Percentiles rank a stretch among this genome's conserved stretches.
phyloP scores from a whole-genome alignment of 768 basidiomycete species.

The Wakefieldia striispora region DNA sequence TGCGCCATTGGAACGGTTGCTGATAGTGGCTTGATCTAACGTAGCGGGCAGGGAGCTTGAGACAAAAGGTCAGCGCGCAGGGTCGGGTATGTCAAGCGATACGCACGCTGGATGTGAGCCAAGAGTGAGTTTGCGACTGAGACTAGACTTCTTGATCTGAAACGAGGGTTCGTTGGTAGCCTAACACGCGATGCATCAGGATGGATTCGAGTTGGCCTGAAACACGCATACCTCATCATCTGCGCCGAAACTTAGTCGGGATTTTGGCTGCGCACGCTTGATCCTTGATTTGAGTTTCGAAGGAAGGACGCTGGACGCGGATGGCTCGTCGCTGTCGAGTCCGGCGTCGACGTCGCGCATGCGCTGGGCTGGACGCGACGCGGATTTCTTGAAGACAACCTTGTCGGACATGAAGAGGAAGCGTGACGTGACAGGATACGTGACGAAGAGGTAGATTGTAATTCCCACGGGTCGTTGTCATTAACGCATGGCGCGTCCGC shows the following conservation, averaged over 20 bases:
- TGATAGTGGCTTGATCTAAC: constrained; percentile 56
- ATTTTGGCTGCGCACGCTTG: constrained; percentile 63
- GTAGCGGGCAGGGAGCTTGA: constrained; percentile 41
- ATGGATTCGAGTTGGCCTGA: constrained; percentile 3
- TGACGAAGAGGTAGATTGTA: constrained; percentile 11
- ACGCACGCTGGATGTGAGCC: constrained; percentile 53
- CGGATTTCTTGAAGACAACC: constrained; percentile 45
- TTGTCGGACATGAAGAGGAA: constrained; percentile 16
- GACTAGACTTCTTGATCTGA: constrained; percentile 75
- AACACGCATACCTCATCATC: constrained; percentile 54
- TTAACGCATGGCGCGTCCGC: constrained; percentile 35
- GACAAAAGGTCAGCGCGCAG: constrained; percentile 12
- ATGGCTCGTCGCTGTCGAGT: constrained; percentile 24
- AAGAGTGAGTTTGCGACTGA: constrained; percentile 64
- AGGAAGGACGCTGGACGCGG: constrained; percentile 55
- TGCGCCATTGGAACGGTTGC: constrained; percentile 41
- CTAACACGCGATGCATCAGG: constrained; percentile 39
- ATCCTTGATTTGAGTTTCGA: constrained; percentile 69
- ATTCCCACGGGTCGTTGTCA: constrained; percentile 30
- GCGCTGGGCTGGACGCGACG: constrained; percentile 39
- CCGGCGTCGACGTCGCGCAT: constrained; percentile 37
- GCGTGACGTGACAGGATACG: constrained; percentile 25
- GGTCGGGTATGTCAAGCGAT: not conserved
- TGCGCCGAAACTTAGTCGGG: constrained; percentile 76
- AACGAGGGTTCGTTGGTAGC: constrained; percentile 63